These are phyloP conservation scores for Serendipita vermifera DNA, from an alignment of 768 basidiomycete species.

Conservation along the genomic window DNA sequence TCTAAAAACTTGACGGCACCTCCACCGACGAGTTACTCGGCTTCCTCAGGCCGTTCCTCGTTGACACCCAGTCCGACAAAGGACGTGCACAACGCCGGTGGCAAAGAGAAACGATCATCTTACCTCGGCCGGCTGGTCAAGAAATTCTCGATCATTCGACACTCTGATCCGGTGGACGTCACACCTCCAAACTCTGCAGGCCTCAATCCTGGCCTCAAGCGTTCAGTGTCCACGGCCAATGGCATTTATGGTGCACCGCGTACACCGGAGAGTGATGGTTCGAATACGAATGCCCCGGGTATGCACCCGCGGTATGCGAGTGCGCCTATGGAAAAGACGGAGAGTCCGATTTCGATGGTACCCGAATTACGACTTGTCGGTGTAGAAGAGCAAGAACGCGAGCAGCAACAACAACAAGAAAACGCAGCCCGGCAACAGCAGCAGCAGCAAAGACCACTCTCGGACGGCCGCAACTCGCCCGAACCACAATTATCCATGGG, in stretches of 20 bases:
- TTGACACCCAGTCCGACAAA: no score
- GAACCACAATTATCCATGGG: neutral
- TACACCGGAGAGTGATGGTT: neutral
- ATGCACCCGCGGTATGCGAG: neutral
- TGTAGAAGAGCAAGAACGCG: neutral
- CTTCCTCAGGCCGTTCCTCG: no score
- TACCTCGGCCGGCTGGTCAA: constrained; percentile 2
- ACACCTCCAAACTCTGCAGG: neutral
- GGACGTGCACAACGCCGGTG: neutral
- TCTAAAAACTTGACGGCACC: neutral
- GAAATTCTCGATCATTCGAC: constrained; percentile 5
- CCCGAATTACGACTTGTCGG: neutral
- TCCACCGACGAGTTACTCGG: neutral
- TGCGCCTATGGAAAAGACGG: neutral
- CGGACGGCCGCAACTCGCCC: constrained; percentile 1
- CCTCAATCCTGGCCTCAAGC: neutral
- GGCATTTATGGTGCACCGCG: neutral
- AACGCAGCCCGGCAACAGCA: no score
- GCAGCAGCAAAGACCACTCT: neutral
- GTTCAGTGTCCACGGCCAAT: constrained; percentile 3
- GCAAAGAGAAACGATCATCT: constrained; percentile 4
- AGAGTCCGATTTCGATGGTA: neutral
- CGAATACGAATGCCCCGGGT: neutral
- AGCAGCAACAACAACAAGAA: no score
- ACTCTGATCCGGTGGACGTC: neutral